These are phyloP conservation scores for Lactarius deliciosus DNA, from an alignment of 768 basidiomycete genomes.

Conservation along the genomic window DNA sequence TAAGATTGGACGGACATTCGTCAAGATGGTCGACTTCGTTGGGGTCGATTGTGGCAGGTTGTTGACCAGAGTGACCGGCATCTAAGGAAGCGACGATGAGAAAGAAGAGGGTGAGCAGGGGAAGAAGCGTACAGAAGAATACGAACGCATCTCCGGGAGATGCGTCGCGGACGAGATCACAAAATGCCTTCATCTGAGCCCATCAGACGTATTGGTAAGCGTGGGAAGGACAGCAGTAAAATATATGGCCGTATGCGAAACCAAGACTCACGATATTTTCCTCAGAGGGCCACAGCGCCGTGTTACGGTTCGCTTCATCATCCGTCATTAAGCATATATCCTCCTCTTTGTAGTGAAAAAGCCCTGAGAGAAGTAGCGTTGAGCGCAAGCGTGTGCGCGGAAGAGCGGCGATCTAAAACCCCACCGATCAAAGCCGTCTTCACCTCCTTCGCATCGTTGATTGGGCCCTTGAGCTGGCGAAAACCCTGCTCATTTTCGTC, in stretches of 20 bases:
- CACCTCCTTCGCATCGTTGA: conserved; percentile 19
- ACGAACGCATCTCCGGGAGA: conserved; percentile 27
- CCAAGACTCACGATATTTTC: conserved; percentile 27
- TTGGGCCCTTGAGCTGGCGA: conserved; percentile 11
- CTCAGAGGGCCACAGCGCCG: conserved; percentile 16
- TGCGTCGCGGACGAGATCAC: conserved; percentile 21
- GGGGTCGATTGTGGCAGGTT: background rate
- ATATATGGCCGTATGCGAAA: background rate
- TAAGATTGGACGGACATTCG: conserved; percentile 13
- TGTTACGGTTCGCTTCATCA: conserved; percentile 2
- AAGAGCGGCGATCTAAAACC: background rate
- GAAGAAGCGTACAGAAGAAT: conserved; percentile 26
- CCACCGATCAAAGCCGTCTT: conserved; percentile 14
- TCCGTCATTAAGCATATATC: conserved; percentile 28
- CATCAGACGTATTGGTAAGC: background rate
- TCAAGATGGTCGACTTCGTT: conserved; percentile 9
- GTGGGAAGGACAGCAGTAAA: background rate
- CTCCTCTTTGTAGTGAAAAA: conserved; percentile 10
- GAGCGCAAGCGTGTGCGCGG: background rate
- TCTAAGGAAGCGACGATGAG: background rate
- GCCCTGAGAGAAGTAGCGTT: background rate
- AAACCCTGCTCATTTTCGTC: background rate
- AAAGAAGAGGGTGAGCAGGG: background rate
- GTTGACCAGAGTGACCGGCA: conserved; percentile 19
- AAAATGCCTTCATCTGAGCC: conserved; percentile 25